Evolutionary conservation across 2,329 filamentous ascomycete genomes (phyloP), one percentile per base, ranked within the genome.

Genomic region (Aureobasidium sp.): DNA sequence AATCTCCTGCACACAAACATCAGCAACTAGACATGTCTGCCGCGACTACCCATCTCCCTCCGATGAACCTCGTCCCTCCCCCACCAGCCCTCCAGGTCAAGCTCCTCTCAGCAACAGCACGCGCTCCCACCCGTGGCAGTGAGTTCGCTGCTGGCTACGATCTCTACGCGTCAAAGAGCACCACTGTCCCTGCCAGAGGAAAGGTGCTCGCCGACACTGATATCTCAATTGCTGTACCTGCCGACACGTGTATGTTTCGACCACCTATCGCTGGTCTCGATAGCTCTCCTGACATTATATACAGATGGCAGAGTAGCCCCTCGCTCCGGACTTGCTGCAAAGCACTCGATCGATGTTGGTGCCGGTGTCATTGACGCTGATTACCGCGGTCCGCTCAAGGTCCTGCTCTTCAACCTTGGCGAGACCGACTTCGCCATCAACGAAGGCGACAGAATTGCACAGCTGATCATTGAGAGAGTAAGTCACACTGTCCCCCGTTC

Each of bases 341-440:
- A 99, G 79, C 85, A 97, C 78, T 94, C 92, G 76, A 97, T 99
- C 73, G 91, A 96, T 74, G 94, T 89, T 0, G 91, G 95, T 64
- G 94, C 94, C 0, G 94, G 94, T 59, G 94, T 99, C 65, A 97
- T 99, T 68, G 94, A 99, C 74, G 92, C 93, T 35, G 94, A 99
- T 75, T 99, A 99, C 79, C 84, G 94, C 37, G 94, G 94, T 21
- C 89, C 89, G 67, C 87, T 99, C 69, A 96, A 95, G 79, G 88
- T 99, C 27, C 81, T 99, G 66, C 83, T 99, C 57, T 97, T 97
- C 75, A 99, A 99, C 78, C 87, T 95, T 74, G 82, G 82, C 55
- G 91, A 96, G 54, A 76, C 77, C 42, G 91, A 96, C 72, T 97
- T 95, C 71, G 79, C 77, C 46, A 79, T 99, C 66, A 87, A 87